phyloP scores from a whole-genome alignment of 148 eudicot species.

The Chenopodium album region DNA sequence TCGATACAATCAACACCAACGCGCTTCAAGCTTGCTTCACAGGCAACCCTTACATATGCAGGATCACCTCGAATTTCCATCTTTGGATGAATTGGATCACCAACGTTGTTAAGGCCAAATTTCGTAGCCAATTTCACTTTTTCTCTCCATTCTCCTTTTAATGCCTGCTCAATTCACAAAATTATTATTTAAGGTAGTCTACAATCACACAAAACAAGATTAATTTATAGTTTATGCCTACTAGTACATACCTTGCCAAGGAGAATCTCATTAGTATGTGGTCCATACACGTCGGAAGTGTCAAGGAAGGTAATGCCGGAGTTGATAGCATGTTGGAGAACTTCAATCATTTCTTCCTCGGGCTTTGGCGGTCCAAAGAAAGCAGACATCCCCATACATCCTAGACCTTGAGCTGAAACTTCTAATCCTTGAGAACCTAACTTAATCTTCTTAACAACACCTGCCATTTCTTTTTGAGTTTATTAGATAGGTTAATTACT shows the following conservation, averaged over 20 bases:
- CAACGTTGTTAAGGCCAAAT: slow-evolving; percentile 18
- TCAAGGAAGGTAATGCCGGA: slow-evolving; percentile 41
- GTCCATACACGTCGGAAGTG: slow-evolving; percentile 44
- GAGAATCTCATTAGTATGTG: slow-evolving; percentile 45
- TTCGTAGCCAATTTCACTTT: slow-evolving; percentile 36
- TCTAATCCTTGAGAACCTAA: slow-evolving; percentile 37
- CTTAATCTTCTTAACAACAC: slow-evolving; percentile 30
- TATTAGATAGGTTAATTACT: no score
- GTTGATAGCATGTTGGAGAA: slow-evolving; percentile 36
- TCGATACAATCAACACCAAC: slow-evolving; percentile 37
- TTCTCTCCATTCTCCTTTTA: slow-evolving; percentile 29
- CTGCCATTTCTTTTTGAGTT: not conserved
- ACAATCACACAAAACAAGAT: no score
- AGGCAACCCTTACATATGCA: slow-evolving; percentile 26
- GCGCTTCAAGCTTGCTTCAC: slow-evolving; percentile 32
- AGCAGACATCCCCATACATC: slow-evolving; percentile 41
- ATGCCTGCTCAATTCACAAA: slow-evolving; percentile 19
- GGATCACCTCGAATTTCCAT: slow-evolving; percentile 1
- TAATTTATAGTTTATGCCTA: no score
- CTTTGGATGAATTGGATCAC: not conserved
- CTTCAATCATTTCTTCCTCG: slow-evolving; percentile 36
- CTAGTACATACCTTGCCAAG: slow-evolving; percentile 32
- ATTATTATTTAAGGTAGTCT: not conserved
- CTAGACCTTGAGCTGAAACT: slow-evolving; percentile 41
- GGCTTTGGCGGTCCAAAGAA: slow-evolving; percentile 38